Evolutionary conservation across 495 filamentous ascomycete genomes (phyloP).

Genomic region (Friedmanniomyces simplex): DNA sequence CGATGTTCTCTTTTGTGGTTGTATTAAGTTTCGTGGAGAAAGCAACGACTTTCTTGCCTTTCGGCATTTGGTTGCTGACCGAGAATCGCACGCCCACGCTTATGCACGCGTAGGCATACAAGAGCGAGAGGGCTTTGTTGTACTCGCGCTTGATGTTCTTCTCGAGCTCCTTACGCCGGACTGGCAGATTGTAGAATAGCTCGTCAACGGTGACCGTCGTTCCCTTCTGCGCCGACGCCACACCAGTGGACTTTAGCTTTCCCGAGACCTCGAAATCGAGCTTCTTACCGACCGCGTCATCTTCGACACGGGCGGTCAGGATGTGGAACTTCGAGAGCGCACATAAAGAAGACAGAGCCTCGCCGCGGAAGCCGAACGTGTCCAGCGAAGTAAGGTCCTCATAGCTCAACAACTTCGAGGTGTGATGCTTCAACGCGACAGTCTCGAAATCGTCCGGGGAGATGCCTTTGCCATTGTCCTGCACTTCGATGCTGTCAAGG

Average conservation of each 20-base stretch:
- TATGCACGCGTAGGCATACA: constrained; percentile 95
- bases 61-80: constrained; percentile 74
- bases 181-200: constrained; percentile 80
- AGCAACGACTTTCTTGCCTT: constrained; percentile 67
- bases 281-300: constrained; percentile 73
- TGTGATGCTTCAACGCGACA: constrained; percentile 82
- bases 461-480: constrained; percentile 86
- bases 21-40: constrained; percentile 88
- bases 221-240: constrained; percentile 78
- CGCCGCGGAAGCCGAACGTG: constrained; percentile 71
- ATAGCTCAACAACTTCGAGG: constrained; percentile 61
- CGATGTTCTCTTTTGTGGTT: constrained; percentile 87
- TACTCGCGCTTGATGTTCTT: constrained; percentile 96
- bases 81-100: constrained; percentile 77
- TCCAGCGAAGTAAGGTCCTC: constrained; percentile 33
- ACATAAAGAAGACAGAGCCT: constrained; percentile 90
- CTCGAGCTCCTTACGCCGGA: constrained; percentile 85
- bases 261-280: constrained; percentile 87
- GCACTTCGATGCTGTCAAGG: constrained; percentile 73
- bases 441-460: constrained; percentile 53
- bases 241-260: constrained; percentile 61
- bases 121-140: constrained; percentile 68
- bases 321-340: constrained; percentile 79
- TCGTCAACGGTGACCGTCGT: constrained; percentile 75
- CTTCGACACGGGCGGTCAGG: constrained; percentile 64